Base-by-base conservation (phyloP, 2,329 filamentous ascomycete genomes). In the Nothomitra cinnamomea region DNA sequence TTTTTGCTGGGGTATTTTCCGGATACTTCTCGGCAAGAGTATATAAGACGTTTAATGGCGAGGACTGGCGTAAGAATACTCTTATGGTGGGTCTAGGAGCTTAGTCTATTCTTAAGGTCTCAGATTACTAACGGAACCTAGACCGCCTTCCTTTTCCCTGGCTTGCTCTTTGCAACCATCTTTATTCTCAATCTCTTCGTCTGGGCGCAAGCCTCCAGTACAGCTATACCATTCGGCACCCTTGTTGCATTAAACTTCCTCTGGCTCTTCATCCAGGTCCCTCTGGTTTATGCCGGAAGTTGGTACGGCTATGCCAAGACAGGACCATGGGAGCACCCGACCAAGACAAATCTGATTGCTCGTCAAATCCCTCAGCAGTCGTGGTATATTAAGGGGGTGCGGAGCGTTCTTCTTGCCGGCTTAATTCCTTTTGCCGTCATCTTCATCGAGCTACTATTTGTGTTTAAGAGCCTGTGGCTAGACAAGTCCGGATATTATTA, bases 401-500 rank as follows among this genome's bases (percentile, higher is more conserved):
- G 81, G 51, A 76, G 81, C 1, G 73, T 83, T 7, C 68, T 94
- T 32, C 68, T 92, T 8, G 83, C 85, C 0, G 87, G 87, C 1
- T 69, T 92, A 17, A 77, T 90, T 6, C 87, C 87, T 0, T 94
- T 94, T 63, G 85, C 85, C 1, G 86, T 94, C 54, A 82, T 94
- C 60, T 92, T 90, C 66, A 87, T 94, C 62, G 87, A 94, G 68
- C 75, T 94, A 13, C 73, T 90, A 42, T 92, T 89, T 64, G 82
- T 92, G 51, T 92, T 94, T 68, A 85, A 87, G 68, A 88, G 83
- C 50, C 67, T 94, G 35, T 92, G 87, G 85, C 83, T 89, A 65
- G 87, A 94, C 67, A 94, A 94, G 72, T 87, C 80, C 62, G 86
- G 85, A 5, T 94, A 89, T 67, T 94, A 94, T 68, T 94, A 94